Percentiles rank a stretch among this genome's conserved stretches.
These are phyloP conservation scores for Colletotrichum sp. DNA, from an alignment of 2,329 filamentous ascomycete species.

Conservation along the genomic window DNA sequence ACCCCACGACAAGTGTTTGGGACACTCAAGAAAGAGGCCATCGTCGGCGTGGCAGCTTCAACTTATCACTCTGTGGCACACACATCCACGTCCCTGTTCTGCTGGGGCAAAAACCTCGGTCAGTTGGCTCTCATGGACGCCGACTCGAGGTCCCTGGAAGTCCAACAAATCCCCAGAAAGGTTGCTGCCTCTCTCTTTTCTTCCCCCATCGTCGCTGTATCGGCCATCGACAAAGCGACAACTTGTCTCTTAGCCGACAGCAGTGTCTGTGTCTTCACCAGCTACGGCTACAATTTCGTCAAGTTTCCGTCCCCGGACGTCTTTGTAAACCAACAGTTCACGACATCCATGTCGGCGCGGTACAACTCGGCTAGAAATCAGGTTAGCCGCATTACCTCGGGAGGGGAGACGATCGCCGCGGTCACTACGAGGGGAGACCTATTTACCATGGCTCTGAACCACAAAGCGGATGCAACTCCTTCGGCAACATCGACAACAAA, in stretches of 20 bases:
- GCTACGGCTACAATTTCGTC: conserved; percentile 93
- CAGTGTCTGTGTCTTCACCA: conserved; percentile 92
- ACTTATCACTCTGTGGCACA: conserved; percentile 90
- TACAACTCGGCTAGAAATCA: conserved; percentile 70
- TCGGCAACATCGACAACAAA: conserved; percentile 82
- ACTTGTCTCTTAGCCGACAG: conserved; percentile 84
- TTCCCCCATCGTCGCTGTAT: conserved; percentile 76
- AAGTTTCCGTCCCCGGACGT: conserved; percentile 78
- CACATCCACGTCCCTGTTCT: conserved; percentile 81
- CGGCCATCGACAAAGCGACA: conserved; percentile 90
- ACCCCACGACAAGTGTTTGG: conserved; percentile 90
- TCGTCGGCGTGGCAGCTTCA: conserved; percentile 86
- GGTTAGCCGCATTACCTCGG: conserved; percentile 79
- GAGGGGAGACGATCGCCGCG: conserved; percentile 90
- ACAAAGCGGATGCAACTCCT: conserved; percentile 66
- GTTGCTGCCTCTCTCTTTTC: conserved; percentile 86
- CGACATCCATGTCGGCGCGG: conserved; percentile 68
- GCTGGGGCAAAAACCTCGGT: conserved; percentile 94
- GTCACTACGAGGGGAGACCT: conserved; percentile 85
- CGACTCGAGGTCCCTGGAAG: conserved; percentile 86
- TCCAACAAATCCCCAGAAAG: conserved; percentile 82
- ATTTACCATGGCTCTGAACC: conserved; percentile 81
- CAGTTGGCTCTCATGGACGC: conserved; percentile 95
- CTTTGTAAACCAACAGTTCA: conserved; percentile 73
- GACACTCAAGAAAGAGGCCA: conserved; percentile 81